Evolutionary conservation across 2,329 filamentous ascomycete species (phyloP).

Genomic region (Talaromyces amestolkiae): DNA sequence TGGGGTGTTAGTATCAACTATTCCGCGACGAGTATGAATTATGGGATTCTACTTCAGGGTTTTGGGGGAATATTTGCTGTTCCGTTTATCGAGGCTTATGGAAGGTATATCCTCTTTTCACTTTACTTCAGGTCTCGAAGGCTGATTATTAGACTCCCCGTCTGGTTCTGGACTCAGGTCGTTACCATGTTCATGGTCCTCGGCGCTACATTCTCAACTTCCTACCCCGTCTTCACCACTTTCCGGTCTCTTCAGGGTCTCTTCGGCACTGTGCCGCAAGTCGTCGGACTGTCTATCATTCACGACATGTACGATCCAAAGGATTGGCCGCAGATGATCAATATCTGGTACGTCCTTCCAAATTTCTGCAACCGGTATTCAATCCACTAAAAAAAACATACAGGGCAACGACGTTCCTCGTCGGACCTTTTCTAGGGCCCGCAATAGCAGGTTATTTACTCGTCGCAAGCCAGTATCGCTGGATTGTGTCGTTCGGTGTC

Average conservation of each 20-base stretch:
- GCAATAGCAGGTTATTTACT: constrained; percentile 39
- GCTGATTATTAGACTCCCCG: constrained; percentile 33
- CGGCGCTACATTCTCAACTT: constrained; percentile 39
- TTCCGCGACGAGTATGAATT: constrained; percentile 41
- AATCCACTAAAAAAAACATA: background rate
- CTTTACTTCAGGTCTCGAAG: background rate
- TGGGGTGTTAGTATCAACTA: constrained; percentile 35
- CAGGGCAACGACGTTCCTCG: constrained; percentile 37
- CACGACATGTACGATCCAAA: constrained; percentile 38
- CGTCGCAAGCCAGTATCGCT: constrained; percentile 28
- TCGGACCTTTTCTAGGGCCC: constrained; percentile 39
- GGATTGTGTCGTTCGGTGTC: constrained; percentile 35
- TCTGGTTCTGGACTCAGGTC: constrained; percentile 44
- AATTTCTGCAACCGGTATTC: background rate
- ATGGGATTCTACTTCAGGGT: constrained; percentile 40
- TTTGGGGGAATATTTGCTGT: constrained; percentile 40
- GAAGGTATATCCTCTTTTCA: constrained; percentile 30
- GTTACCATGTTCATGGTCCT: constrained; percentile 41
- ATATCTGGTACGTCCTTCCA: constrained; percentile 32
- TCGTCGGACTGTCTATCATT: constrained; percentile 41
- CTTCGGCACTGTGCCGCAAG: constrained; percentile 40
- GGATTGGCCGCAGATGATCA: constrained; percentile 41
- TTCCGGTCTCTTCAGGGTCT: constrained; percentile 40
- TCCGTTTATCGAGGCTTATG: constrained; percentile 41
- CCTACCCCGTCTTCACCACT: constrained; percentile 40